Evolutionary conservation across 2,329 filamentous ascomycete genomes (phyloP).

Genomic region (Ceratocystis colombiana): DNA sequence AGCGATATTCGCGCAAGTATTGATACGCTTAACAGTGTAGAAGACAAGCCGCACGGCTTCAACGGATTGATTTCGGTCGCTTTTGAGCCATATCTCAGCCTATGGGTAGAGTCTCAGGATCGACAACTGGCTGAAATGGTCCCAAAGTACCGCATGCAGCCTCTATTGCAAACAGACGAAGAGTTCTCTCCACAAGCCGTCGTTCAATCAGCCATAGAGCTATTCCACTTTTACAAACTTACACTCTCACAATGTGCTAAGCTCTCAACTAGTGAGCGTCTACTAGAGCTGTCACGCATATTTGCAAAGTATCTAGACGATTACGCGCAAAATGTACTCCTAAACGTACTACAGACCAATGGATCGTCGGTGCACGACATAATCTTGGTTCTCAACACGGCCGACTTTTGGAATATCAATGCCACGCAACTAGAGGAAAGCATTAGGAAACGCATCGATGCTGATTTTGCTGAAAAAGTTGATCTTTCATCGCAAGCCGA

Average conservation of each 20-base stretch:
- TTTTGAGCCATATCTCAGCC: slow-evolving; percentile 90
- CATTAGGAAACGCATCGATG: slow-evolving; percentile 81
- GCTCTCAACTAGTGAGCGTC: slow-evolving; percentile 76
- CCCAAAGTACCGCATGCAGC: slow-evolving; percentile 75
- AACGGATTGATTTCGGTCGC: slow-evolving; percentile 88
- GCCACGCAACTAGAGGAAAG: slow-evolving; percentile 90
- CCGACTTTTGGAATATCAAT: slow-evolving; percentile 93
- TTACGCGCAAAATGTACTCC: slow-evolving; percentile 85
- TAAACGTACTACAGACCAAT: slow-evolving; percentile 55
- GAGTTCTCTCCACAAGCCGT: slow-evolving; percentile 87
- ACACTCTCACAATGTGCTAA: slow-evolving; percentile 92
- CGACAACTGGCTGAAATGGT: slow-evolving; percentile 75
- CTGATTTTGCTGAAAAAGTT: slow-evolving; percentile 61
- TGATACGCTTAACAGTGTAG: slow-evolving; percentile 73
- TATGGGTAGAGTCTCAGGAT: slow-evolving; percentile 96
- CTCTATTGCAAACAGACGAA: slow-evolving; percentile 70
- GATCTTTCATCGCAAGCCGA: slow-evolving; percentile 91
- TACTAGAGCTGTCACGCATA: slow-evolving; percentile 74
- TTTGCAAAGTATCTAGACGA: slow-evolving; percentile 90
- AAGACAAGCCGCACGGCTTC: slow-evolving; percentile 67
- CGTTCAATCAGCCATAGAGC: slow-evolving; percentile 84
- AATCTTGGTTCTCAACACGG: slow-evolving; percentile 84
- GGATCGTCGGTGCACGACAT: slow-evolving; percentile 59
- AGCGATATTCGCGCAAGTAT: slow-evolving; percentile 67
- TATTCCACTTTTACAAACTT: slow-evolving; percentile 94